phyloP scores from a whole-genome alignment of 2,329 filamentous ascomycete genomes.

The Aspergillus uvarum region DNA sequence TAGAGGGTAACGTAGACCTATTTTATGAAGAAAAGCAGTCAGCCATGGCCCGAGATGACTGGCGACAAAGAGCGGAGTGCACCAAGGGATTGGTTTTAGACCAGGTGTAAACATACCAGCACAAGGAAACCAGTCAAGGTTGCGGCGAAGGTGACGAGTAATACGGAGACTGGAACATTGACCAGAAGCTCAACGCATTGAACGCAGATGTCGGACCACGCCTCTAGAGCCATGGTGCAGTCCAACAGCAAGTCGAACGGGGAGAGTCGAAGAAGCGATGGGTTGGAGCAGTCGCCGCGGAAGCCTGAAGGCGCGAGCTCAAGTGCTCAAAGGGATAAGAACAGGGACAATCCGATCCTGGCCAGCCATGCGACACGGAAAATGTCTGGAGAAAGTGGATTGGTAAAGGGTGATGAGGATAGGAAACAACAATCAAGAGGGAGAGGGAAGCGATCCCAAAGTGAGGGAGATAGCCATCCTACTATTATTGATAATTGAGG shows the following conservation, averaged over 20 bases:
- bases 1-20: slow-evolving; percentile 69
- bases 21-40: neutral
- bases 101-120: slow-evolving; percentile 30
- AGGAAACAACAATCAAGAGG: slow-evolving; percentile 11
- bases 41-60: neutral
- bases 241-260: neutral
- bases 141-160: slow-evolving; percentile 30
- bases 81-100: slow-evolving; percentile 2
- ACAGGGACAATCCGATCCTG: slow-evolving; percentile 22
- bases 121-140: slow-evolving; percentile 34
- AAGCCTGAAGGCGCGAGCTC: slow-evolving; percentile 13
- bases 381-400: slow-evolving; percentile 5
- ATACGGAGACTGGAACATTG: slow-evolving; percentile 29
- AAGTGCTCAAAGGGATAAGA: slow-evolving; percentile 19
- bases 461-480: slow-evolving; percentile 14
- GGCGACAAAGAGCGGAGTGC: neutral
- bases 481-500: neutral
- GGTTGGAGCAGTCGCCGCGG: neutral
- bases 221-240: slow-evolving; percentile 28
- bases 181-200: slow-evolving; percentile 33
- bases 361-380: slow-evolving; percentile 27
- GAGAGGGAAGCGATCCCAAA: slow-evolving; percentile 4
- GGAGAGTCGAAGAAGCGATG: slow-evolving; percentile 10
- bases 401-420: neutral
- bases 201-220: slow-evolving; percentile 31